These are phyloP conservation scores for Aspergillus sp. DNA, from an alignment of 2,329 filamentous ascomycete species.

Conservation along the genomic window DNA sequence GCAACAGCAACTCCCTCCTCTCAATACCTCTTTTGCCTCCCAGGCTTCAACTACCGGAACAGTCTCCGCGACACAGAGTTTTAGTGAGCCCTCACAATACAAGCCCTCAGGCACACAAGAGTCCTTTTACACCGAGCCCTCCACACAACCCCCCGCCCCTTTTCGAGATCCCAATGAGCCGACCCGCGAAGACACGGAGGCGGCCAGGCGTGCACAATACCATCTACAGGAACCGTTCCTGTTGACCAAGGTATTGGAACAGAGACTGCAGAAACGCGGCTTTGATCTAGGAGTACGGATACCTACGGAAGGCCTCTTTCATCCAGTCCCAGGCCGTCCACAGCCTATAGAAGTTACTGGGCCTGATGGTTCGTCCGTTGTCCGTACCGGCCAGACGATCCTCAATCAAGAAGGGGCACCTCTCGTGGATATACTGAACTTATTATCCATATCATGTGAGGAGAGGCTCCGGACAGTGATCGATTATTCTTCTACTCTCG, in stretches of 20 bases:
- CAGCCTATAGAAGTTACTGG: slow-evolving; percentile 57
- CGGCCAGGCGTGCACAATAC: slow-evolving; percentile 65
- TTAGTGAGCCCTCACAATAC: slow-evolving; percentile 53
- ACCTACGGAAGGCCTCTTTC: slow-evolving; percentile 60
- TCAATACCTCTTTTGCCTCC: slow-evolving; percentile 47
- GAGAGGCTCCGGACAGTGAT: slow-evolving; percentile 76
- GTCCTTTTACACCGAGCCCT: slow-evolving; percentile 68
- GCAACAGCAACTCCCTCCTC: slow-evolving; percentile 53
- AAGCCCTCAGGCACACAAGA: slow-evolving; percentile 61
- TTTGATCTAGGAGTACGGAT: slow-evolving; percentile 63
- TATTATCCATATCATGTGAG: slow-evolving; percentile 82
- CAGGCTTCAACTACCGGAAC: slow-evolving; percentile 48
- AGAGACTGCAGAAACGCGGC: slow-evolving; percentile 61
- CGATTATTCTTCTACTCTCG: slow-evolving; percentile 74
- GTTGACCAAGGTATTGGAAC: slow-evolving; percentile 61
- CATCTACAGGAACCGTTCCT: slow-evolving; percentile 78
- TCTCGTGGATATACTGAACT: slow-evolving; percentile 78
- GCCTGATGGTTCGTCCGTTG: slow-evolving; percentile 65
- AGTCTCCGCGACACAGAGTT: slow-evolving; percentile 52
- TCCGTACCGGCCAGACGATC: slow-evolving; percentile 70
- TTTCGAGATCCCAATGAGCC: slow-evolving; percentile 69
- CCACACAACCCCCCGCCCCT: slow-evolving; percentile 63
- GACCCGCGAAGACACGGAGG: slow-evolving; percentile 65
- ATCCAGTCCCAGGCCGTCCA: slow-evolving; percentile 48
- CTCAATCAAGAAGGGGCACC: slow-evolving; percentile 70